Evolutionary conservation across 768 basidiomycete genomes (phyloP).

Genomic region (Tylopilus cervinicoccineus): DNA sequence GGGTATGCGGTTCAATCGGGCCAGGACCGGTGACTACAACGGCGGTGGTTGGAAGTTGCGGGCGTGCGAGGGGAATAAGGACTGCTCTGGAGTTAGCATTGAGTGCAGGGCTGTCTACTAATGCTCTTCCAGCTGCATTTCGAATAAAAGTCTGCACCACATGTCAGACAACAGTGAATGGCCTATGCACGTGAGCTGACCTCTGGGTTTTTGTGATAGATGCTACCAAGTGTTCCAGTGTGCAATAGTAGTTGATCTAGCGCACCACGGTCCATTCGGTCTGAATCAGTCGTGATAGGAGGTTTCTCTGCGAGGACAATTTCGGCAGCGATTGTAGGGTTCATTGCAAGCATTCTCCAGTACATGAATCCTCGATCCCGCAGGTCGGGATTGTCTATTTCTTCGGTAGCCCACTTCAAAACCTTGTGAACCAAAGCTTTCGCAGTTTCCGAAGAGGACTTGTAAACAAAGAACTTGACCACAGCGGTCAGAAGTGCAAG

Average conservation of each 20-base stretch:
- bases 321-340: conserved; percentile 82
- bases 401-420: conserved; percentile 95
- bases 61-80: conserved; percentile 57
- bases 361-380: conserved; percentile 99
- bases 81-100: conserved; percentile 76
- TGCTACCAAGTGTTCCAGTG: conserved; percentile 90
- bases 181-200: conserved; percentile 35
- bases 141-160: conserved; percentile 82
- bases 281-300: conserved; percentile 95
- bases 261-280: conserved; percentile 94
- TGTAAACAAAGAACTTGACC: conserved; percentile 95
- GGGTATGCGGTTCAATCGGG: conserved; percentile 27
- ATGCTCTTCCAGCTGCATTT: conserved; percentile 76
- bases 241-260: conserved; percentile 93
- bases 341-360: conserved; percentile 94
- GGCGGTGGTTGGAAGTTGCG: conserved; percentile 40
- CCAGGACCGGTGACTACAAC: conserved; percentile 60
- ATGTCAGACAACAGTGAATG: conserved; percentile 9
- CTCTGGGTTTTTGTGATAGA: conserved; percentile 98
- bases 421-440: conserved; percentile 93
- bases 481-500: conserved; percentile 89
- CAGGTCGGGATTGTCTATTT: conserved; percentile 96
- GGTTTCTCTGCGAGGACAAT: conserved; percentile 94
- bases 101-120: conserved; percentile 85
- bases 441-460: conserved; percentile 74